Evolutionary conservation across 2,329 filamentous ascomycete species (phyloP), one percentile per base, ranked within the genome.

Genomic region (Ceratocystis harringtonii): DNA sequence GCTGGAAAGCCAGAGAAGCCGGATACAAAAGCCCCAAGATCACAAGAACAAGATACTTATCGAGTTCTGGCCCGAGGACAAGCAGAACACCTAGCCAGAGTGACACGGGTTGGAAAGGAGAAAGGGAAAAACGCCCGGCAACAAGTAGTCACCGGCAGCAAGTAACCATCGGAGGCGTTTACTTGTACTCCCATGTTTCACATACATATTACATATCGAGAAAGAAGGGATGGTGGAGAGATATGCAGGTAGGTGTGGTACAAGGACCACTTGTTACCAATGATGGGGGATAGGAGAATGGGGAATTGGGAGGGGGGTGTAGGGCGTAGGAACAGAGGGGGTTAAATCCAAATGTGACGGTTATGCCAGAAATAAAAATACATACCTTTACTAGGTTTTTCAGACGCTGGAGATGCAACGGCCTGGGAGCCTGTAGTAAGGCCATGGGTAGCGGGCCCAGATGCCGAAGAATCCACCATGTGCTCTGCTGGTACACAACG

Each of bases 371-470:
- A 22, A 28, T 30, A n/a, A n/a, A 50, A 50, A 22, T 50, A 50
- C 65, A 48, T 66, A 66, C 65, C 65, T 66, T 66, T 66, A 25
- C 50, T 66, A 50, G 65, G 61, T 50, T 66, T 66, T 60, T 66
- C 65, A 44, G 64, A 45, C 41, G 48, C 65, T 36, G 36, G 50
- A 36, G 57, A n/a, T 15, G 44, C 61, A 48, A 57, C 43, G 5
- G 64, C 64, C 30, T 62, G 60, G 58, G 43, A 62, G 64, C 50
- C 52, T 57, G 57, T 58, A 52, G 64, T 45, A 52, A 45, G 64
- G 41, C 64, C 57, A n/a, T 43, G 58, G 43, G 64, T 43, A 22
- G 41, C 30, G 44, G 48, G 30, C 17, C 43, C 50, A 58, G 62
- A 41, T 41, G 22, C 8, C n/a, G 52, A 30, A 15, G 52, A 57